Conservation (phyloP, 305 asterid species). For the Rubia peregrina region DNA sequence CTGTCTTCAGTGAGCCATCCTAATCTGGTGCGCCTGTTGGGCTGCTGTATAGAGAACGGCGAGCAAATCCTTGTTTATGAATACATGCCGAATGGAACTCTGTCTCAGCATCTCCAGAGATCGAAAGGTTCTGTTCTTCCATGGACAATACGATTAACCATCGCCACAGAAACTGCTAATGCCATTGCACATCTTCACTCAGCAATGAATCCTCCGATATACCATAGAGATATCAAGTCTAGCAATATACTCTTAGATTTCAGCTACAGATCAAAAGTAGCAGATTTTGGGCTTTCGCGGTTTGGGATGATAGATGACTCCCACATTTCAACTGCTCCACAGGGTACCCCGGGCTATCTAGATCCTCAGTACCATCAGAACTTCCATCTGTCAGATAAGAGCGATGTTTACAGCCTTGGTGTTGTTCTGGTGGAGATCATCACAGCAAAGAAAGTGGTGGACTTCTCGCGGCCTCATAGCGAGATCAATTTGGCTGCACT, state of each 20-base stretch:
- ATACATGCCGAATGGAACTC: conserved; percentile 85
- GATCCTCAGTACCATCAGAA: conserved; percentile 98
- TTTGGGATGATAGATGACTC: conserved; percentile 92
- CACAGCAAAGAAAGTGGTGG: conserved; percentile 78
- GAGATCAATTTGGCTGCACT: conserved; percentile 86
- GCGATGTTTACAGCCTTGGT: conserved; percentile 93
- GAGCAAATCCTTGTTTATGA: conserved; percentile 94
- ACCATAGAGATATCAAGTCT: conserved; percentile 86
- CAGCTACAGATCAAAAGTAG: conserved; percentile 79
- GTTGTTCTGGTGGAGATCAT: conserved; percentile 90
- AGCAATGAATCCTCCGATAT: conserved; percentile 77
- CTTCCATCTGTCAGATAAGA: conserved; percentile 91
- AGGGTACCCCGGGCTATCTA: conserved; percentile 92
- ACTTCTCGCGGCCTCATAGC: conserved; percentile 70
- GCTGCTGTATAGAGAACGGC: conserved; percentile 82
- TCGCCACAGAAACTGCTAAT: conserved; percentile 87
- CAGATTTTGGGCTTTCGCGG: conserved; percentile 90
- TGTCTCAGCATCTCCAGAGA: conserved; percentile 83
- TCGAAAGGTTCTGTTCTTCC: conserved; percentile 69
- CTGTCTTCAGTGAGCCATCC: conserved; percentile 91
- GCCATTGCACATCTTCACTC: conserved; percentile 92
- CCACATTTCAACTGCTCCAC: conserved; percentile 93
- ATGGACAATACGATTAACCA: conserved; percentile 82
- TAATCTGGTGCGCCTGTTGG: conserved; percentile 79
- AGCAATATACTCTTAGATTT: conserved; percentile 76